Evolutionary conservation across 495 filamentous ascomycete genomes (phyloP), one percentile per base, ranked within the genome.

Genomic region (Aspergillus sclerotiicarbonarius): DNA sequence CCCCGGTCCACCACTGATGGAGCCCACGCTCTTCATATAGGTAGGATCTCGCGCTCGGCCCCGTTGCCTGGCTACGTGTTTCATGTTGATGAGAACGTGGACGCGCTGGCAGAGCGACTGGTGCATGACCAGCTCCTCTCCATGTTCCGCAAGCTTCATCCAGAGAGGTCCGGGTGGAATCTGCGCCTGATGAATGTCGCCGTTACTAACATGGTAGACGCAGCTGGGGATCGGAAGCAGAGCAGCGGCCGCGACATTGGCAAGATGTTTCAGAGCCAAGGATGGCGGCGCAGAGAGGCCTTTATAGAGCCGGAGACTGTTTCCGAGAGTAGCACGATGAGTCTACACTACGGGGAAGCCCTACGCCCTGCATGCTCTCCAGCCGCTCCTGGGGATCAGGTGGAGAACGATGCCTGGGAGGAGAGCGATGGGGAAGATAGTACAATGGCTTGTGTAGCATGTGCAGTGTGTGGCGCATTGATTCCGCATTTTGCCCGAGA

Each of bases 101-200:
- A 87, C 49, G 66, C 76, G 10, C 67, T 88, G 46, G 87, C 83
- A 6, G 86, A 88, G 58, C 80, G 80, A 54, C 71, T 98, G 0
- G 90, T 92, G 3, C 67, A 77, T 3, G 90, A 93, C 41, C 70
- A 72, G 19, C 68, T 91, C 12, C 53, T 91, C 6, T 79, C 82
- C 0, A 76, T 95, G 68, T 94, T 96, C 63, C 82, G 83, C 12
- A 85, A 82, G 56, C 73, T 96, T 13, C 87, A 93, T 60, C 84
- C 86, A 0, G 84, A 84, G 60, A 81, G 80, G 56, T 76, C 75
- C 4, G 87, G 84, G 6, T 95, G 90, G 87, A 87, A 91, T 63
- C 72, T 96, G 13, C 88, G 87, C 53, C 67, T 96, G 41, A 72
- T 98, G 51, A 98, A 98, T 64, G 71, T 98, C 13, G 91, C 89